These are phyloP conservation scores for Rhodofomes roseus DNA, from an alignment of 1,284 basidiomycete genomes.

Conservation along the genomic window DNA sequence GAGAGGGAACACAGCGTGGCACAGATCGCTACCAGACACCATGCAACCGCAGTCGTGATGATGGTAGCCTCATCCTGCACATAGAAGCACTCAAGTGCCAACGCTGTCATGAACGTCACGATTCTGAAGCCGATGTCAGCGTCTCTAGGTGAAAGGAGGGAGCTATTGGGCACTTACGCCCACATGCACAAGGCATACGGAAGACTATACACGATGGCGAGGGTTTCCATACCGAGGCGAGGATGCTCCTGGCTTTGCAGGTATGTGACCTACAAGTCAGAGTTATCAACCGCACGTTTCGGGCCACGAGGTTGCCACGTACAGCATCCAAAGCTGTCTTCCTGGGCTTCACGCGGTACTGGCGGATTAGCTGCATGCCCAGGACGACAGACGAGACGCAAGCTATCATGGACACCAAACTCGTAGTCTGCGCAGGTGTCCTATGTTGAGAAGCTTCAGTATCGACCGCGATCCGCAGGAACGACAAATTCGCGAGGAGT, in stretches of 20 bases:
- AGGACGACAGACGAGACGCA: constrained; percentile 46
- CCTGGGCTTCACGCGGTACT: constrained; percentile 34
- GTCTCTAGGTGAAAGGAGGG: not conserved
- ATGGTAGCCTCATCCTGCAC: not conserved
- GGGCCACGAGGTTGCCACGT: constrained; percentile 4
- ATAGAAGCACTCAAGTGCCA: constrained; percentile 15
- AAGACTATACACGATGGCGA: constrained; percentile 35
- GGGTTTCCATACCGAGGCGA: constrained; percentile 29
- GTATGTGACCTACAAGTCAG: constrained; percentile 16
- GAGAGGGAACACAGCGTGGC: constrained; percentile 2
- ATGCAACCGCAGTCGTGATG: not conserved
- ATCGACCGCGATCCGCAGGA: constrained; percentile 41
- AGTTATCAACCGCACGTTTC: not conserved
- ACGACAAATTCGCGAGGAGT: constrained; percentile 40
- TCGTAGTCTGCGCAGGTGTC: constrained; percentile 39
- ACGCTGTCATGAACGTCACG: constrained; percentile 14
- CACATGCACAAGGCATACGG: constrained; percentile 36
- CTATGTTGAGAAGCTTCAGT: constrained; percentile 10
- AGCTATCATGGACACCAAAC: constrained; percentile 40
- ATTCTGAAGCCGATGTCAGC: constrained; percentile 4
- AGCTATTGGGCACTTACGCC: constrained; percentile 28
- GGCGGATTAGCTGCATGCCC: constrained; percentile 41
- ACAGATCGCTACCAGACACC: not conserved
- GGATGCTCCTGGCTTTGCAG: constrained; percentile 19
- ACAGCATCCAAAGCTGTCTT: constrained; percentile 35